Percentiles rank a stretch among this genome's conserved stretches.
phyloP scores from a whole-genome alignment of 805 yeast genomes.

The Ogataea chonburiensis region DNA sequence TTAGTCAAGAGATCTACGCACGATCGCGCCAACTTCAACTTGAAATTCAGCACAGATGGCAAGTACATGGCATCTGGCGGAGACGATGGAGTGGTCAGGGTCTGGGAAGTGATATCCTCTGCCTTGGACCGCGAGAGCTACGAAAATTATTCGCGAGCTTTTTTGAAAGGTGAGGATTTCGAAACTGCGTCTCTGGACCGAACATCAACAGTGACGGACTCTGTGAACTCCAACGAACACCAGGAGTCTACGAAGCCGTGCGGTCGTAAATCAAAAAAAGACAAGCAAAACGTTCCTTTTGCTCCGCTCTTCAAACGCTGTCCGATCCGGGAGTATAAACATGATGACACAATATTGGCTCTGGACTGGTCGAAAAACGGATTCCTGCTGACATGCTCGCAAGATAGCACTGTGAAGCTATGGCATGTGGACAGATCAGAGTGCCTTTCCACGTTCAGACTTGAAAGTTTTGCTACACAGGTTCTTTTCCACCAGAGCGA shows the following conservation, averaged over 20 bases:
- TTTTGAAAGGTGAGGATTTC: conserved; percentile 7
- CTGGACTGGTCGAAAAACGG: conserved; percentile 88
- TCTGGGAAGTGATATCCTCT: conserved; percentile 80
- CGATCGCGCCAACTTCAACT: conserved; percentile 61
- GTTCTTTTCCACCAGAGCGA: conserved; percentile 81
- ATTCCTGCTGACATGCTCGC: conserved; percentile 74
- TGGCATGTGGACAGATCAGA: conserved; percentile 78
- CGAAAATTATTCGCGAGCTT: conserved; percentile 2
- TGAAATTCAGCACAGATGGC: conserved; percentile 78
- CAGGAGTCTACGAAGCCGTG: conserved; percentile 6
- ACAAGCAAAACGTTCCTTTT: conserved; percentile 34
- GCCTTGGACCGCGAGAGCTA: conserved; percentile 55
- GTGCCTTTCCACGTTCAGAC: conserved; percentile 63
- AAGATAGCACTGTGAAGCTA: conserved; percentile 77
- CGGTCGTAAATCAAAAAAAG: conserved; percentile 9
- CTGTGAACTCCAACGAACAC: conserved; percentile 6
- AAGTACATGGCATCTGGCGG: conserved; percentile 83
- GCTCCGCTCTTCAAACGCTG: conserved; percentile 78
- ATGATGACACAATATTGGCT: conserved; percentile 66
- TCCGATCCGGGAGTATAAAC: conserved; percentile 62
- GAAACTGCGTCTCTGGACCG: conserved; percentile 16
- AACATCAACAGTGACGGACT: conserved; percentile 16
- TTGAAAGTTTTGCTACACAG: conserved; percentile 80
- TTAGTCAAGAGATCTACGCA: conserved; percentile 14
- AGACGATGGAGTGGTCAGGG: conserved; percentile 60